Evolutionary conservation across 2,329 filamentous ascomycete genomes (phyloP).

Genomic region (Colletotrichum magnum): DNA sequence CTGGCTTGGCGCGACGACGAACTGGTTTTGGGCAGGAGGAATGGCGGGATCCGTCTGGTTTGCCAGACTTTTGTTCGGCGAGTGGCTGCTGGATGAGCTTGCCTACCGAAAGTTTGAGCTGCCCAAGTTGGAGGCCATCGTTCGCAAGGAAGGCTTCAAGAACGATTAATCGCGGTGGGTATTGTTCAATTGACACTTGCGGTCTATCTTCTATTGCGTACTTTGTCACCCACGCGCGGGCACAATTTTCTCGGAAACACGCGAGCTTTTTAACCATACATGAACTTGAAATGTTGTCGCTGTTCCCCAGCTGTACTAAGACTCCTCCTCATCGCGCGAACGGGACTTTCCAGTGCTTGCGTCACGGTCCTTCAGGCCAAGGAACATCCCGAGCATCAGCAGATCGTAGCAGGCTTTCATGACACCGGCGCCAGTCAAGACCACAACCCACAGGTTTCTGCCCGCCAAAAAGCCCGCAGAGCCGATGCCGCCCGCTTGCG

Average conservation of each 20-base stretch:
- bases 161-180: background rate
- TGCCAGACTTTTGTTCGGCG: conserved; percentile 47
- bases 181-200: background rate
- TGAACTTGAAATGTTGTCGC: background rate
- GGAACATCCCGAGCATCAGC: conserved; percentile 67
- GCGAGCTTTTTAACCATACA: too few species aligned
- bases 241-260: too few species aligned
- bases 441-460: conserved; percentile 70
- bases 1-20: conserved; percentile 49
- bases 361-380: conserved; percentile 47
- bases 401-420: conserved; percentile 75
- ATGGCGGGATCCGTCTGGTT: conserved; percentile 49
- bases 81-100: conserved; percentile 47
- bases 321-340: conserved; percentile 29
- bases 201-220: background rate
- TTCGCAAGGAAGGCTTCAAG: conserved; percentile 31
- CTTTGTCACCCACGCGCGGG: background rate
- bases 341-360: conserved; percentile 38
- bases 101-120: conserved; percentile 56
- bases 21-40: conserved; percentile 54
- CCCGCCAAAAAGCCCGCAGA: conserved; percentile 75
- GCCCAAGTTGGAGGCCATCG: conserved; percentile 47
- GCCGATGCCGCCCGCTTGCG: conserved; percentile 73
- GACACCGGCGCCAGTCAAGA: conserved; percentile 73
- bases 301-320: background rate